Base-by-base conservation (phyloP, 805 yeast species). In the Ogataea thermomethanolica region DNA sequence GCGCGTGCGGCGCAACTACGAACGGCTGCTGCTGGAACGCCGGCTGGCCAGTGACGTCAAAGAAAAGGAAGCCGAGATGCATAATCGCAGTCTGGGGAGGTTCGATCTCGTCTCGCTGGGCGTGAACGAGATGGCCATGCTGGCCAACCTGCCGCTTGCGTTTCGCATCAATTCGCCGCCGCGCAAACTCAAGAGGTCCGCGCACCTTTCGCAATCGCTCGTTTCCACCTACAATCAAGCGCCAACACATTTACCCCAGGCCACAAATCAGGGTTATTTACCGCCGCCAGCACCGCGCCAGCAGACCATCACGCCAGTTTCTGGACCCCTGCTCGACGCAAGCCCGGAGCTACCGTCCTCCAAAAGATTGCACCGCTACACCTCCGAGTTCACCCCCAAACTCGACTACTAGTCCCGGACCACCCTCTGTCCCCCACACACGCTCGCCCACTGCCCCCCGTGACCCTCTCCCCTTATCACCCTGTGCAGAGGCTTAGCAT, bases 21-120 rank as follows among this genome's bases (percentile, higher is more conserved):
- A 51, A n/a, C 41, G 54, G 20, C 39, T 55, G 28, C 35, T 53
- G 13, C 34, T 47, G 10, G 58, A 55, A 34, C 50, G 50, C 28
- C 45, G 48, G 20, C 31, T 55, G 15, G 29, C 50, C 23, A 31
- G 35, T 15, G 54, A 49, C 15, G 29, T 47, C 13, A 48, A 49
- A 26, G 22, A 35, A 7, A 38, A 34, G 35, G 38, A 44, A 7
- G 39, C 29, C 11, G 47, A 51, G n/a, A 24, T 24, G 14, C 20
- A 14, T 2, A 24, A 44, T 17, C 41, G 51, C 25, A 27, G 32
- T 10, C 28, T 22, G 1, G 53, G 53, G 8, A 33, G 50, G 15
- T 11, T 44, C n/a, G 48, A 50, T 28, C 27, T 38, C 23, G 48
- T 49, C 11, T 14, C 35, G 8, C 15, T 44, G 21, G 17, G 45